Evolutionary conservation across 345 rosid genomes (phyloP), one percentile per base, ranked within the genome.

Genomic region (Lepidium sativum): DNA sequence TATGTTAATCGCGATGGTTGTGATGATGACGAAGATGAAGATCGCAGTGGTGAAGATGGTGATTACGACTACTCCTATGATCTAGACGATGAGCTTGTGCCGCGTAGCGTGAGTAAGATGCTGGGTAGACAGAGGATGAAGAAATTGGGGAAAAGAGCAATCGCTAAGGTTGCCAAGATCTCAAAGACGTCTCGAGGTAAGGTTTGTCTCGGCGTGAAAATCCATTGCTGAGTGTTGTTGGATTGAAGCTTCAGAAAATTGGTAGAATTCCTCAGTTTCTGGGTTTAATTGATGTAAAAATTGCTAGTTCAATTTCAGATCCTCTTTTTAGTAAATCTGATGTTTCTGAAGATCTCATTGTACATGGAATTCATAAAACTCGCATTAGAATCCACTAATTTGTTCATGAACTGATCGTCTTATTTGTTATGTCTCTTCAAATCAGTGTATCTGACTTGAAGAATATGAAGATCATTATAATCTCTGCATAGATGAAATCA

Each of bases 61-160:
- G 81, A 65, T 0, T 74, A 70, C 38, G 79, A 77, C 11, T 75
- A 72, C 17, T 75, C 73, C 0, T 74, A 80, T 16, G 84, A 77
- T 48, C 64, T 80, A 2, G 84, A 80, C 53, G 84, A 80, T 4
- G 84, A 80, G 69, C 59, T 77, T 29, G 72, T 80, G 50, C 82
- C 80, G 20, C 41, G 81, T 1, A 65, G 66, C 40, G 77, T 70
- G 39, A 51, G 60, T 9, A 78, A 61, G 63, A 78, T 78, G 76
- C 29, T 80, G 0, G 81, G 76, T 21, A 77, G 75, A 54, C 74
- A 75, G 73, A 75, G 84, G 76, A 66, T 78, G 73, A 78, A 76
- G 78, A 78, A 80, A 52, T 2, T 80, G 43, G 84, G 81, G 72
- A 80, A 78, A 65, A 66, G 80, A 59, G 71, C 42, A 9, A 78